phyloP scores from a whole-genome alignment of 257 asterid species.

The Solanum ossicruentum region DNA sequence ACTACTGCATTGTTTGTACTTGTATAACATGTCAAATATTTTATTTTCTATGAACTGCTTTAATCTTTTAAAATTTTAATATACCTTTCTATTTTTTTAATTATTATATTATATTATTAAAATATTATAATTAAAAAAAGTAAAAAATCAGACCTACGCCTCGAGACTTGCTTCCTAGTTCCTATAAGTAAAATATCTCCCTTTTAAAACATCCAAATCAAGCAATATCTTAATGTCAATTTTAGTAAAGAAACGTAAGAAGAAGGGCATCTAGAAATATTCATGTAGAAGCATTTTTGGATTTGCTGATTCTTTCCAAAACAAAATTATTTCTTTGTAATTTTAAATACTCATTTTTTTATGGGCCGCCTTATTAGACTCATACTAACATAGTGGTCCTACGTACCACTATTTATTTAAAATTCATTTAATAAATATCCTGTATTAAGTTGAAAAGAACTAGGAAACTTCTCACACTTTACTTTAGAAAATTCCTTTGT shows the following conservation, averaged over 20 bases:
- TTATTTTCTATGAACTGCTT: not conserved
- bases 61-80: not conserved
- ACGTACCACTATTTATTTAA: not conserved
- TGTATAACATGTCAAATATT: not conserved
- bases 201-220: not conserved
- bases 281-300: not conserved
- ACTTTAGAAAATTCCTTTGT: not conserved
- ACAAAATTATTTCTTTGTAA: not conserved
- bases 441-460: not conserved
- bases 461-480: not conserved
- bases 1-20: not conserved
- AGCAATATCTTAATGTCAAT: not conserved
- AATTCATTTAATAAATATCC: not conserved
- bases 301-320: not conserved
- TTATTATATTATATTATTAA: too few species aligned
- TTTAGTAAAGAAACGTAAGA: not conserved
- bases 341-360: not conserved
- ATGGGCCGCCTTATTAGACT: not conserved
- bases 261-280: not conserved
- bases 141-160: too few species aligned
- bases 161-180: not conserved
- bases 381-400: not conserved
- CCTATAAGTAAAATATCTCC: too few species aligned
- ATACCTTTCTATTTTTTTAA: not conserved
- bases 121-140: too few species aligned